Base-by-base conservation (phyloP, 768 basidiomycete species). In the Suillus subluteus region DNA sequence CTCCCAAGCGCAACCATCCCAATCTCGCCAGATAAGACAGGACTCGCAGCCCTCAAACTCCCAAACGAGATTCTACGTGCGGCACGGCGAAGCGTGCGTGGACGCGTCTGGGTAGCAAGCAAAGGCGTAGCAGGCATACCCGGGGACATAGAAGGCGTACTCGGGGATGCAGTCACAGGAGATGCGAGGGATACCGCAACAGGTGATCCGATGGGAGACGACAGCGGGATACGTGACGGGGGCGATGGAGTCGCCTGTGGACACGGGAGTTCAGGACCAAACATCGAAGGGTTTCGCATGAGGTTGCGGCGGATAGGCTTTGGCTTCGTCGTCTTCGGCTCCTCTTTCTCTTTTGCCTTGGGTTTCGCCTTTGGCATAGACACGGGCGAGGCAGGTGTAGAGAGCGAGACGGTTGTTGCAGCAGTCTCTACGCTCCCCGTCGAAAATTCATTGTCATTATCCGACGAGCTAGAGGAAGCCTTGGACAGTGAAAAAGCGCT, bases 21-120 rank as follows among this genome's bases (percentile, higher is more conserved):
- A 62, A 79, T 76, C 8, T 75, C 76, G 6, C 69, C 78, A 68
- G 32, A 54, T n/a, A 55, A 63, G 78, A 23, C 78, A 73, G 66
- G 81, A 82, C 35, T 82, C 79, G 38, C 74, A 71, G 18, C 80
- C 76, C 12, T 80, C 41, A 86, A 69, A 54, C 81, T 87, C 18
- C 88, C 86, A 72, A 93, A 93, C 2, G 89, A 90, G 56, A 92
- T 92, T 65, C 87, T 80, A 69, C 86, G 80, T 41, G 82, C 87
- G 35, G 82, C 71, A 55, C 74, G 77, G 38, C 70, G 75, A 71
- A 73, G 72, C 63, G 73, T 75, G 63, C 70, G 73, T 65, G 71
- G 76, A 41, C 72, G 75, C 55, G 30, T 18, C 54, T 55, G 54
- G 54, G 9, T 18, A 11, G 30, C 30, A 16, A 21, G 54, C 40